Percentiles rank a stretch among this genome's conserved stretches.
phyloP scores from a whole-genome alignment of 2,329 filamentous ascomycete genomes.

The Penicillium olsonii region DNA sequence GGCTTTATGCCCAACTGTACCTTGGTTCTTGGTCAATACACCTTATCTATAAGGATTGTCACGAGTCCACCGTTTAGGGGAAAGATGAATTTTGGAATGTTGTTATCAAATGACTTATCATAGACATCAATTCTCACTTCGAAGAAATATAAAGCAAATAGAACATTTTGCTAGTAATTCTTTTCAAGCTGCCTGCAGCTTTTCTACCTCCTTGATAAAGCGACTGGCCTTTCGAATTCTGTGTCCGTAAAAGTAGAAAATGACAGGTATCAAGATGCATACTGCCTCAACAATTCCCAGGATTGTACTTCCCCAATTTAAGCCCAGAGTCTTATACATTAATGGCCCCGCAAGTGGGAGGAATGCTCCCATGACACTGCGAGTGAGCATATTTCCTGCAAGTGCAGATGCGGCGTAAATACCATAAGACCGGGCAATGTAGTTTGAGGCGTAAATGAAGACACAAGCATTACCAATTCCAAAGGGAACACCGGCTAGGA shows the following conservation, averaged over 20 bases:
- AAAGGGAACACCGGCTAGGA: conserved; percentile 72
- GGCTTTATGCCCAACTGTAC: too few relatives aligned
- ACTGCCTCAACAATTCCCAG: conserved; percentile 28
- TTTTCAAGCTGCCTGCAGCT: too few relatives aligned
- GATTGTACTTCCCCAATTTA: conserved; percentile 72
- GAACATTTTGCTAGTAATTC: too few relatives aligned
- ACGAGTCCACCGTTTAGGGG: too few relatives aligned
- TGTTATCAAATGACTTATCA: too few relatives aligned
- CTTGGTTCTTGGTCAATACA: too few relatives aligned
- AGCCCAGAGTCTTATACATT: conserved; percentile 66
- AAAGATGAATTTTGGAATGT: too few relatives aligned
- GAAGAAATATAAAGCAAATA: too few relatives aligned
- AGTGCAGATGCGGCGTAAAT: conserved; percentile 74
- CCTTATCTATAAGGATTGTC: too few relatives aligned
- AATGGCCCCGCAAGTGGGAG: conserved; percentile 68
- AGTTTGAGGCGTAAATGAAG: conserved; percentile 75
- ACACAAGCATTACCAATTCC: conserved; percentile 68
- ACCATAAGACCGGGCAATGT: conserved; percentile 69
- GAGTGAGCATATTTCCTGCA: conserved; percentile 69
- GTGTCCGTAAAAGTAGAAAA: conserved; percentile 46
- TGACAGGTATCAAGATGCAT: conserved; percentile 43
- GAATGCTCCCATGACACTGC: conserved; percentile 66
- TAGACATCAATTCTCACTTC: too few relatives aligned
- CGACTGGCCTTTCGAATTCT: conserved; percentile 32
- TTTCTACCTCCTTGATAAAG: conserved; percentile 8